Evolutionary conservation across 371 early-diverging fungal genomes (phyloP), one percentile per base, ranked within the genome.

Genomic region (Mucor indicus): DNA sequence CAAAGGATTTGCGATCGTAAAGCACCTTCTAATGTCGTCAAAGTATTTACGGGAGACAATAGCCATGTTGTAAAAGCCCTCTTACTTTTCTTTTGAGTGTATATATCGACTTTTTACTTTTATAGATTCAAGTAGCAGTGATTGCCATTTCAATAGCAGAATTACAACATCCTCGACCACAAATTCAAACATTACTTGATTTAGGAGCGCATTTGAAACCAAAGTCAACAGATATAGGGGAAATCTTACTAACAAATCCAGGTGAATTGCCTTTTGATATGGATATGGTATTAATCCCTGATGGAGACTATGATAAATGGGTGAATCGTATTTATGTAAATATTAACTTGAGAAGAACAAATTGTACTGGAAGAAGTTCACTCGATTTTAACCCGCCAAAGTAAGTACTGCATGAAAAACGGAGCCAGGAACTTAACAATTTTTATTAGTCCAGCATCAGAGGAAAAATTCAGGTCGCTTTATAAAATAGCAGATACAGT

Each of bases 1-100:
- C 10, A n/a, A 50, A 85, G 85, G 85, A 63, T 79, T 16, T 81
- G 79, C 41, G 81, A 85, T 48, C 66, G 80, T 36, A 77, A 71
- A 25, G 66, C 68, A 13, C 60, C 66, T 11, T 75, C 80, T 5
- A 81, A 82, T 29, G 77, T 83, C 3, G 71, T 83, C 22, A 75
- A 77, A 23, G 80, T 83, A 17, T 85, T 82, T 50, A 85, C 85
- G 0, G 85, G 83, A 5, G 82, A 81, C 44, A 69, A 71, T n/a
- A 48, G 45, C 6, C 83, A 85, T 39, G 60, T 59, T 49, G 85
- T 80, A 72, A 43, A 29, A 7, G 11, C 8, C 1, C 7, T 23
- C 5, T 20, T 24, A 38, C 15, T 22, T 1, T 27, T 2, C 5
- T 27, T 5, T 5, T 27, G 29, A 7, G 29, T 27, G 29, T 27